Evolutionary conservation across 495 filamentous ascomycete species (phyloP), one percentile per base, ranked within the genome.

Genomic region (Podospora conica): DNA sequence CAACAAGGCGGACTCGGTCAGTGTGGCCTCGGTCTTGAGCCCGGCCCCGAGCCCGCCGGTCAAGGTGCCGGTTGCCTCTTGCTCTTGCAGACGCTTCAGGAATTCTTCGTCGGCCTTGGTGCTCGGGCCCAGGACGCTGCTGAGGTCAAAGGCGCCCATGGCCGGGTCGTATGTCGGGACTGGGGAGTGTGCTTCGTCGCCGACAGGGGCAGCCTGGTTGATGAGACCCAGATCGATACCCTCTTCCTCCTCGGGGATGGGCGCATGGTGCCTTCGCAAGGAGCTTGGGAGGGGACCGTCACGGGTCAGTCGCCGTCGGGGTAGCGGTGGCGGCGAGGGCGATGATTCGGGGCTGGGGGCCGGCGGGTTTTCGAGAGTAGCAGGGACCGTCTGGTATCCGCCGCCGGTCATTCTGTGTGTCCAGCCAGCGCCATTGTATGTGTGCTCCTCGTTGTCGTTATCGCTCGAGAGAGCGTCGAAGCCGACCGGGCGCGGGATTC

Each of bases 21-120:
- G 66, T 0, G 69, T 77, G 3, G 74, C 68, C 22, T 76, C 72
- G 3, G 81, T 74, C 28, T 69, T 72, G 65, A 78, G 76, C n/a
- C 82, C 82, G 33, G 67, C 59, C 6, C 82, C 82, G 20, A 84
- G 59, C 0, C 82, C 83, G 20, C 82, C 82, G 0, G 82, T 84
- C 27, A 85, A 68, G 33, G 73, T 75, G 28, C 81, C 82, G 27
- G 71, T 73, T 1, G 79, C 74, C 64, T 84, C 83, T 60, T 81
- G 75, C 58, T 75, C 71, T 63, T 80, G 80, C 9, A 80, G 63
- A 5, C 71, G 67, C 58, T 65, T 76, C 40, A 77, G 57, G 62
- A 81, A 82, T 0, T 67, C 77, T 23, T 76, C 68, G 58, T 81
- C 77, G 25, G 78, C 77, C 7, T 63, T 29, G 11, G 72, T 73